Evolutionary conservation across 805 yeast genomes (phyloP).

Genomic region (Wickerhamomyces subpelliculosus): DNA sequence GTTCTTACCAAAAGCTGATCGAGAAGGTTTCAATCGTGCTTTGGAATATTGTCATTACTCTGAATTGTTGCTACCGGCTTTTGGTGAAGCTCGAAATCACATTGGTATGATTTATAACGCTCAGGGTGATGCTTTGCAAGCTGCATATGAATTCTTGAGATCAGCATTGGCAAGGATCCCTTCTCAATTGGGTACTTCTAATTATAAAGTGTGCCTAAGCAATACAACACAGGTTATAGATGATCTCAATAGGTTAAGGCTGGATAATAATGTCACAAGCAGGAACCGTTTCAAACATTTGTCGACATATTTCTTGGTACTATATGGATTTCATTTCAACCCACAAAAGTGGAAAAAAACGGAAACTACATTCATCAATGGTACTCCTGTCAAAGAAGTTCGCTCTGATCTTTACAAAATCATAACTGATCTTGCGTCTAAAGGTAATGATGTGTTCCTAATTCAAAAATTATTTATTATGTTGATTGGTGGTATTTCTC

Average conservation of each 20-base stretch:
- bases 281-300: slow-evolving; percentile 12
- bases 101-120: slow-evolving; percentile 50
- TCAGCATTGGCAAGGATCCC: slow-evolving; percentile 37
- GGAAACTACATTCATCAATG: slow-evolving; percentile 21
- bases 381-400: slow-evolving; percentile 22
- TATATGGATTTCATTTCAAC: slow-evolving; percentile 35
- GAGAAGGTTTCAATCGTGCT: slow-evolving; percentile 37
- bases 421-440: slow-evolving; percentile 11
- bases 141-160: slow-evolving; percentile 38
- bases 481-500: slow-evolving; percentile 31
- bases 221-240: slow-evolving; percentile 25
- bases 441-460: slow-evolving; percentile 8
- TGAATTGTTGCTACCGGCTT: slow-evolving; percentile 52
- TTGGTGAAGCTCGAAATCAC: slow-evolving; percentile 61
- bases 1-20: slow-evolving; percentile 26
- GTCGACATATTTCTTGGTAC: slow-evolving; percentile 24
- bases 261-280: slow-evolving; percentile 5
- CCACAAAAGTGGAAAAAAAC: slow-evolving; percentile 33
- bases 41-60: slow-evolving; percentile 45
- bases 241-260: slow-evolving; percentile 19
- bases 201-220: slow-evolving; percentile 27
- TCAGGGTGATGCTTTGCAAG: slow-evolving; percentile 11
- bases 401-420: slow-evolving; percentile 27
- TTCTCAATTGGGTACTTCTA: slow-evolving; percentile 29
- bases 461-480: slow-evolving; percentile 29